Percentiles rank a stretch among this genome's conserved stretches.
These are phyloP conservation scores for Colletotrichum tropicale DNA, from an alignment of 2,329 filamentous ascomycete species.

Conservation along the genomic window DNA sequence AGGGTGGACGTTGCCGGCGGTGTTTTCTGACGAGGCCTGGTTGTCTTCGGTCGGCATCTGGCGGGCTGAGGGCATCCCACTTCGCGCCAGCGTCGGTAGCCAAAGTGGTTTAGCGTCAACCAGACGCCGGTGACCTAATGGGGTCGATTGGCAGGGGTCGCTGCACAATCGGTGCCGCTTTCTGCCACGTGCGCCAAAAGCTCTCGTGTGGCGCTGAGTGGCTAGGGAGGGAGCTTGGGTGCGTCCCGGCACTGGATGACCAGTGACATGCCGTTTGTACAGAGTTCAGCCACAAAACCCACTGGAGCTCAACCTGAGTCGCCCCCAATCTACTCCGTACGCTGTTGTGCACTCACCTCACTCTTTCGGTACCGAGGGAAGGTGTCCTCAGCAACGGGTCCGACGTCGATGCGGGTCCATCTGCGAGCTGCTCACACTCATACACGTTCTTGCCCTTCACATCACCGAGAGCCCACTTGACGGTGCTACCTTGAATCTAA, in stretches of 20 bases:
- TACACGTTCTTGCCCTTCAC: background rate
- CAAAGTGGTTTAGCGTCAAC: slow-evolving; percentile 16
- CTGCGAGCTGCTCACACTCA: background rate
- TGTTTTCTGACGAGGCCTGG: background rate
- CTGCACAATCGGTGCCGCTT: background rate
- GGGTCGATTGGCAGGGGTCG: background rate
- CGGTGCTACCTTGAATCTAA: background rate
- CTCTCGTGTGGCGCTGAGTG: background rate
- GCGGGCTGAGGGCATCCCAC: slow-evolving; percentile 2
- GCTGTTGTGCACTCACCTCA: background rate
- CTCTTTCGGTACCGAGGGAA: background rate
- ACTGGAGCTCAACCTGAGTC: background rate
- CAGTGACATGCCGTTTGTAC: background rate
- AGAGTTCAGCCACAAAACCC: background rate
- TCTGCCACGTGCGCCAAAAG: background rate
- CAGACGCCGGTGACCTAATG: slow-evolving; percentile 14
- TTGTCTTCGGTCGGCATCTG: background rate
- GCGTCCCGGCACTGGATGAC: background rate
- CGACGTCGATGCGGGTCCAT: background rate
- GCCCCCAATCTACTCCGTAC: background rate
- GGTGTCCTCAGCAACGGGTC: slow-evolving; percentile 10
- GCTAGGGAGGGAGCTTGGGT: background rate
- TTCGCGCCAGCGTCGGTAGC: slow-evolving; percentile 12
- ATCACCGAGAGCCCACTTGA: background rate
- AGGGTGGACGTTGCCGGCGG: background rate